Evolutionary conservation across 139 green algal genomes (phyloP).

Genomic region (Chlamydomonas schloesseri): DNA sequence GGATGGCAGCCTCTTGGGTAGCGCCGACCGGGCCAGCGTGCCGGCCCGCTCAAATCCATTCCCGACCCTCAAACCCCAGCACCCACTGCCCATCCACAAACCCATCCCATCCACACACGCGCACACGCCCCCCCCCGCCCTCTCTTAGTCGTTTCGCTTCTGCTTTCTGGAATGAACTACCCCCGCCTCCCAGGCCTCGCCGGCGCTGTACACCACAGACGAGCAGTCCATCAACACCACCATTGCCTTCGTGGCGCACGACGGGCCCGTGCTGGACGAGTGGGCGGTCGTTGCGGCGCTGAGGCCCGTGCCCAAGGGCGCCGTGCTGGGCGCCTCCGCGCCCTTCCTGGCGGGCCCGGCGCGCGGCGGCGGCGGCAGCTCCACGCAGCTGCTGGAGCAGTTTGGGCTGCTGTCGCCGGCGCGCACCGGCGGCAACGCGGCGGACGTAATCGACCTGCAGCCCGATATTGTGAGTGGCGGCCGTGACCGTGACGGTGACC

Average conservation of each 20-base stretch:
- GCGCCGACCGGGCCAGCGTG: too few relatives aligned
- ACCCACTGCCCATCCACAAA: neutral
- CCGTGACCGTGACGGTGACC: too few relatives aligned
- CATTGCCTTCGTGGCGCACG: slow-evolving; percentile 7
- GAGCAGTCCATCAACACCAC: slow-evolving; percentile 6
- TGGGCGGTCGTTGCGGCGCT: slow-evolving; percentile 14
- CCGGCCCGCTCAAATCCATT: too few relatives aligned
- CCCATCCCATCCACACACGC: neutral
- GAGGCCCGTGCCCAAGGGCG: neutral
- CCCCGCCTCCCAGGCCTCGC: slow-evolving; percentile 12
- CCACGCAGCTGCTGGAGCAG: slow-evolving; percentile 18
- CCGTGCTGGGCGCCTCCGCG: neutral
- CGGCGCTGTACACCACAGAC: slow-evolving; percentile 20
- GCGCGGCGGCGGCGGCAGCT: slow-evolving; percentile 1
- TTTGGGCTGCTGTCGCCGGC: neutral
- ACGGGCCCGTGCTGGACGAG: slow-evolving; percentile 3
- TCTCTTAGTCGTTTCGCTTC: too few relatives aligned
- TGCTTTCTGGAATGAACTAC: too few relatives aligned
- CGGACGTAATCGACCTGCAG: slow-evolving; percentile 5
- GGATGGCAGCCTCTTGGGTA: too few relatives aligned
- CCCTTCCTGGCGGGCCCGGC: neutral
- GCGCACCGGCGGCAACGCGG: neutral
- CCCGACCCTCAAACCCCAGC: too few relatives aligned
- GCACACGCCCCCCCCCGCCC: too few relatives aligned
- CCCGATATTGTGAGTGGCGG: slow-evolving; percentile 28